phyloP scores from a whole-genome alignment of 2,329 filamentous ascomycete genomes.

The Niveomyces coronatus region DNA sequence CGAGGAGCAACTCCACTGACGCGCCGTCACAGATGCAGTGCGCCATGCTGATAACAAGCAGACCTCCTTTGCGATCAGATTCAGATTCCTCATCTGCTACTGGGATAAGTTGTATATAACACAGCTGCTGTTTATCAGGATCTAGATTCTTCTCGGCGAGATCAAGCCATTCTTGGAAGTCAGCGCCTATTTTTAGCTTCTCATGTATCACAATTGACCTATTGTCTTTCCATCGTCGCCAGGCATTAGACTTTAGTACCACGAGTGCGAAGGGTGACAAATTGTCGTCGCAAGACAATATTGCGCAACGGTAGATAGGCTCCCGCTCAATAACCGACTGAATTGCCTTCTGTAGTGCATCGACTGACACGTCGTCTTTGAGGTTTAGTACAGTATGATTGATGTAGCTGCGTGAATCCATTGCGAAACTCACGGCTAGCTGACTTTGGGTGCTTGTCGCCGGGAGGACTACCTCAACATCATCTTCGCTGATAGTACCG shows the following conservation, averaged over 20 bases:
- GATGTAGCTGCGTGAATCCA: slow-evolving; percentile 14
- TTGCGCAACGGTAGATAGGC: slow-evolving; percentile 22
- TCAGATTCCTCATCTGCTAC: too few species aligned
- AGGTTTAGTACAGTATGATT: slow-evolving; percentile 10
- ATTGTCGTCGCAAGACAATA: slow-evolving; percentile 22
- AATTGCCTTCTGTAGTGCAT: slow-evolving; percentile 17
- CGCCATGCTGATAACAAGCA: slow-evolving; percentile 23
- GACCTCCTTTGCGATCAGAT: background rate
- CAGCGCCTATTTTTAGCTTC: too few species aligned
- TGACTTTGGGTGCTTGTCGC: slow-evolving; percentile 25
- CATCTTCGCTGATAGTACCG: background rate
- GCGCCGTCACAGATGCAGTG: slow-evolving; percentile 28
- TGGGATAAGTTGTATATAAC: too few species aligned
- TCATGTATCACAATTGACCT: background rate
- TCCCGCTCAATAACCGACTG: slow-evolving; percentile 17
- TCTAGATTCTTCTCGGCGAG: too few species aligned
- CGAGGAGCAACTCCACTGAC: slow-evolving; percentile 22
- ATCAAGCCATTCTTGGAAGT: too few species aligned
- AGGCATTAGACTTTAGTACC: slow-evolving; percentile 14
- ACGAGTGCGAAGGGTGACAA: slow-evolving; percentile 26
- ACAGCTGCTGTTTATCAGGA: too few species aligned
- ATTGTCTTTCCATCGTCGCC: background rate
- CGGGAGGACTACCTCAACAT: slow-evolving; percentile 21
- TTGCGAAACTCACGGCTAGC: slow-evolving; percentile 23
- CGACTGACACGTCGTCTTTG: slow-evolving; percentile 14